Evolutionary conservation across 352 stramenopile species (phyloP), one percentile per base, ranked within the genome.

Genomic region (Phytophthora tentaculata): DNA sequence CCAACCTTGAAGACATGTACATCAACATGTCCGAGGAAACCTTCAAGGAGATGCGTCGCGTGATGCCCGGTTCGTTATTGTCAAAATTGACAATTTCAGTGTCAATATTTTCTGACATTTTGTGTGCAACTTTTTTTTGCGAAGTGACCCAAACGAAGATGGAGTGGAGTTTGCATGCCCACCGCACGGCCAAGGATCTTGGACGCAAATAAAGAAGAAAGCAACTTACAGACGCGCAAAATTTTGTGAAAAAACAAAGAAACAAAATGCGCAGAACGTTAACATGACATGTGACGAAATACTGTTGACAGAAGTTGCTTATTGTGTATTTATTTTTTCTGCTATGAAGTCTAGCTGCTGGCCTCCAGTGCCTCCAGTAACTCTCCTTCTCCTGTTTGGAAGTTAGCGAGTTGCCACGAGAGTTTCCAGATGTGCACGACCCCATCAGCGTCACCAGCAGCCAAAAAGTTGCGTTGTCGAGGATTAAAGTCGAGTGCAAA

Each of bases 1-100:
- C 69, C 58, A 89, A 94, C 28, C 77, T 98, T 16, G 92, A 96
- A 69, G 92, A 98, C 62, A 97, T 98, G 89, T 97, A 97, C 77
- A 94, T 92, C 63, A 97, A 96, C 69, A 98, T 98, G 92, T 97
- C 90, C 28, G 84, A 97, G 58, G 89, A 98, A 66, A 97, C 93
- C 8, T 97, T 98, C 69, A 97, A 97, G 73, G 91, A 96, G 64
- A 98, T 99, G 89, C 89, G 97, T 52, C 88, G 96, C 54, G 93
- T 98, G 12, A 97, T 98, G 86, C 95, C 96, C 49, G 80, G 84
- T 90, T 70, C 43, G 73, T 37, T 64, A 51, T 20, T 20, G 12
- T 7, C 14, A 10, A 19, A 35, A 35, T 53, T 53, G 47, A 32
- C 13, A 32, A 29, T 53, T 12, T n/a, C 9, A 35, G 5, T 26